A percentile compares a stretch with the other conserved stretches of the same genome.
Conservation (phyloP, 371 early-diverging fungal species). For the Mucor circinelloides region DNA sequence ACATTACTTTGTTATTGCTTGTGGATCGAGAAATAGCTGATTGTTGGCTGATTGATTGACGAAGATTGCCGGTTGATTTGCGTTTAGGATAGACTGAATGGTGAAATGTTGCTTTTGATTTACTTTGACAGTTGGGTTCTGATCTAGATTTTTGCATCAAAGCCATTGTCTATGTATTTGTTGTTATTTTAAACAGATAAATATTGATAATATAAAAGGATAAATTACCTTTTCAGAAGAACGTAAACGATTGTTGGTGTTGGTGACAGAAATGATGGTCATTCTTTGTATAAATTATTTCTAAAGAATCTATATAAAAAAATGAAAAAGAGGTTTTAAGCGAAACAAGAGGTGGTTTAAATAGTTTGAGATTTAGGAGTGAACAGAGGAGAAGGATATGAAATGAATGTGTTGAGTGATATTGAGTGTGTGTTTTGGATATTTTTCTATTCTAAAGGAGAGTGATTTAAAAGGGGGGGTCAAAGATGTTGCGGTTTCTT, state of each 20-base stretch:
- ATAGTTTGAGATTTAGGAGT: background rate
- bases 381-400: background rate
- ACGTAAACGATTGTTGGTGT: slow-evolving; percentile 12
- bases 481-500: background rate
- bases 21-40: slow-evolving; percentile 15
- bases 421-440: background rate
- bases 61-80: slow-evolving; percentile 52
- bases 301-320: background rate
- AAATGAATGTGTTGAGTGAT: background rate
- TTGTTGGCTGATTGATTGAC: slow-evolving; percentile 29
- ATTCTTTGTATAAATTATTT: slow-evolving; percentile 14
- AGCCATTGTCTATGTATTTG: slow-evolving; percentile 19
- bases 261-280: slow-evolving; percentile 13
- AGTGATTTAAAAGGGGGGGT: background rate
- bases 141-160: slow-evolving; percentile 50
- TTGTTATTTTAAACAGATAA: background rate
- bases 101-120: slow-evolving; percentile 17
- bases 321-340: background rate
- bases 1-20: slow-evolving; percentile 11
- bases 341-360: background rate
- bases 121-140: slow-evolving; percentile 41
- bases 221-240: slow-evolving; percentile 22
- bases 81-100: slow-evolving; percentile 40
- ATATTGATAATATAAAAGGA: background rate
- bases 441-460: background rate